These are phyloP conservation scores for Ogataea degrootiae DNA, from an alignment of 805 yeast species.

Conservation along the genomic window DNA sequence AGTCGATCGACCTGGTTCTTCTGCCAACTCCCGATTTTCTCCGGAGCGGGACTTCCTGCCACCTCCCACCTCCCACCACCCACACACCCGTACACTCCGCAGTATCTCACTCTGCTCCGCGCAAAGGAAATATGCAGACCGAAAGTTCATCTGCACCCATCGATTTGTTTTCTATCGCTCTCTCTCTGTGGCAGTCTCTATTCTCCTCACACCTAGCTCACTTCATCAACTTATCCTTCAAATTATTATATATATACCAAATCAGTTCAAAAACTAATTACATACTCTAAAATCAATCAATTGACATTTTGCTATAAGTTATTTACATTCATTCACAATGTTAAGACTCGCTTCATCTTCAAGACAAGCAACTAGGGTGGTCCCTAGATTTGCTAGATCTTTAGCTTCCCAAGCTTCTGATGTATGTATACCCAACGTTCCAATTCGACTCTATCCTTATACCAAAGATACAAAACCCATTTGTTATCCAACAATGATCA, in stretches of 20 bases:
- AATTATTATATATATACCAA: too few relatives aligned
- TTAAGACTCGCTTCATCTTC: constrained; percentile 19
- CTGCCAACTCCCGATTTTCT: too few relatives aligned
- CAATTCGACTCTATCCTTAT: not conserved
- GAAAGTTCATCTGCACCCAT: too few relatives aligned
- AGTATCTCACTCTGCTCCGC: not conserved
- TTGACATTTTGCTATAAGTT: not conserved
- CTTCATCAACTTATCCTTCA: too few relatives aligned
- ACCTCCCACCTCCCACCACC: too few relatives aligned
- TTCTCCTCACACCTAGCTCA: too few relatives aligned
- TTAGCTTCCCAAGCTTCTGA: constrained; percentile 29
- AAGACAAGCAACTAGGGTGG: constrained; percentile 13
- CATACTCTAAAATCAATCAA: too few relatives aligned
- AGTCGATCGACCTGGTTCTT: too few relatives aligned
- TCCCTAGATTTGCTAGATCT: constrained; percentile 22
- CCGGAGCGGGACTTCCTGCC: too few relatives aligned
- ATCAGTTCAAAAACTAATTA: too few relatives aligned
- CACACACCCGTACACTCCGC: not conserved
- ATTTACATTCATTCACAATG: constrained; percentile 8
- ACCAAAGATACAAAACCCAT: not conserved
- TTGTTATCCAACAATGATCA: not conserved
- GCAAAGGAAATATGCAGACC: constrained; percentile 14
- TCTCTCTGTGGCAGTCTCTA: too few relatives aligned
- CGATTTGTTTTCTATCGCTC: too few relatives aligned
- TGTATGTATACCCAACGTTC: constrained; percentile 12